These are phyloP conservation scores for Spizellomyces sp. DNA, from an alignment of 192 early-diverging fungal genomes.

Conservation along the genomic window DNA sequence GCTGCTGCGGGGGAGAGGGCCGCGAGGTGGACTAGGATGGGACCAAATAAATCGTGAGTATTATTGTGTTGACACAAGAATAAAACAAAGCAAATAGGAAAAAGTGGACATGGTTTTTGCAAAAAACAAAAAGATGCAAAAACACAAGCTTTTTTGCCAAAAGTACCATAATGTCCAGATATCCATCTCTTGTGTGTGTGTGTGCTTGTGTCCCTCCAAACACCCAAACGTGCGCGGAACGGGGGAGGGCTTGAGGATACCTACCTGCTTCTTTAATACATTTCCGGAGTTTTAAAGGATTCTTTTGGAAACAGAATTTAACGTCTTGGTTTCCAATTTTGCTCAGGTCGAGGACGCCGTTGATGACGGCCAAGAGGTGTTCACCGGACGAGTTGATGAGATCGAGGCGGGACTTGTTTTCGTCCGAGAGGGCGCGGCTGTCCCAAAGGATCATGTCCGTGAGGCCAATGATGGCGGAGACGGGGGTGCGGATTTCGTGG, in stretches of 20 bases:
- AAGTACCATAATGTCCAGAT: not conserved
- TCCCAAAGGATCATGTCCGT: constrained; percentile 30
- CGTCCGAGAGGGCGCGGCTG: constrained; percentile 3
- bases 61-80: too few relatives aligned
- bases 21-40: constrained; percentile 12
- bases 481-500: constrained; percentile 42
- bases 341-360: constrained; percentile 35
- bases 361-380: constrained; percentile 33
- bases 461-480: constrained; percentile 33
- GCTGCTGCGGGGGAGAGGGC: constrained; percentile 26
- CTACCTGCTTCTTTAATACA: constrained; percentile 26
- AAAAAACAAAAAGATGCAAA: too few relatives aligned
- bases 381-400: constrained; percentile 31
- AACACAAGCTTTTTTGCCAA: too few relatives aligned
- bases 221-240: not conserved
- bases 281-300: constrained; percentile 9
- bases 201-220: not conserved
- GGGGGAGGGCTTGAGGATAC: not conserved
- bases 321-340: constrained; percentile 39
- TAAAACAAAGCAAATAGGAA: too few relatives aligned
- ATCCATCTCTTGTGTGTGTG: not conserved
- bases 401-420: constrained; percentile 24
- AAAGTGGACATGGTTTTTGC: too few relatives aligned
- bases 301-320: constrained; percentile 16
- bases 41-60: not conserved